Percentiles rank a stretch among this genome's conserved stretches.
These are phyloP conservation scores for Pulicaria dysenterica DNA, from an alignment of 129 eudicot species.

Conservation along the genomic window DNA sequence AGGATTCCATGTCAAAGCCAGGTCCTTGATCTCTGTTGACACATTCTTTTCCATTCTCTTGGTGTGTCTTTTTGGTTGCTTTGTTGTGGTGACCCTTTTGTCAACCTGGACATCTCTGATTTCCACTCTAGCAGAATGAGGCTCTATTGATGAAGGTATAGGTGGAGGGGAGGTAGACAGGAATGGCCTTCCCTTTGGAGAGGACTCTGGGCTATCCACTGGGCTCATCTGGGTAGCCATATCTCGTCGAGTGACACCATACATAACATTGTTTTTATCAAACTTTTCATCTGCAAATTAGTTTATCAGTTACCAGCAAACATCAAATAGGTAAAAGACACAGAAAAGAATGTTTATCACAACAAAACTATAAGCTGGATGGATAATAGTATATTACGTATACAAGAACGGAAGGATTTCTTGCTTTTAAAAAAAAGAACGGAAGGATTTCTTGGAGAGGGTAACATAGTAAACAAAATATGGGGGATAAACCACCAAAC, in stretches of 20 bases:
- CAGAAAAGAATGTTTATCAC: neutral
- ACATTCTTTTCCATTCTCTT: constrained; percentile 37
- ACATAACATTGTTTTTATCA: constrained; percentile 34
- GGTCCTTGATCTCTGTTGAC: constrained; percentile 39
- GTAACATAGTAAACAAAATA: neutral
- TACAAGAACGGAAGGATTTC: constrained; percentile 5
- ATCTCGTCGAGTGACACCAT: constrained; percentile 63
- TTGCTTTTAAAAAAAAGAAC: too few species aligned
- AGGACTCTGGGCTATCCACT: constrained; percentile 48
- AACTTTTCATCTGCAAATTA: constrained; percentile 58
- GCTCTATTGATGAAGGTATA: constrained; percentile 23
- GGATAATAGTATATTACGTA: neutral
- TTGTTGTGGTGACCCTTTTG: constrained; percentile 51
- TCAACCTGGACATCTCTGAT: constrained; percentile 91
- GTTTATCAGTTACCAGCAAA: constrained; percentile 17
- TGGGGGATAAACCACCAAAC: too few species aligned
- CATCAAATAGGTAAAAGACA: neutral
- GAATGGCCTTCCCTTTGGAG: constrained; percentile 49
- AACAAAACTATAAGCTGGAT: neutral
- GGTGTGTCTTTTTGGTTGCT: constrained; percentile 41
- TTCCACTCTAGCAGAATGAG: constrained; percentile 47
- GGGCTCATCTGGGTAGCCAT: constrained; percentile 98
- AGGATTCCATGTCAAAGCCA: constrained; percentile 50
- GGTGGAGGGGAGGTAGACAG: constrained; percentile 47
- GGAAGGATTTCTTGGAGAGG: neutral